Conservation (phyloP, 2,329 filamentous ascomycete species). For the Mollisiaceae sp. region DNA sequence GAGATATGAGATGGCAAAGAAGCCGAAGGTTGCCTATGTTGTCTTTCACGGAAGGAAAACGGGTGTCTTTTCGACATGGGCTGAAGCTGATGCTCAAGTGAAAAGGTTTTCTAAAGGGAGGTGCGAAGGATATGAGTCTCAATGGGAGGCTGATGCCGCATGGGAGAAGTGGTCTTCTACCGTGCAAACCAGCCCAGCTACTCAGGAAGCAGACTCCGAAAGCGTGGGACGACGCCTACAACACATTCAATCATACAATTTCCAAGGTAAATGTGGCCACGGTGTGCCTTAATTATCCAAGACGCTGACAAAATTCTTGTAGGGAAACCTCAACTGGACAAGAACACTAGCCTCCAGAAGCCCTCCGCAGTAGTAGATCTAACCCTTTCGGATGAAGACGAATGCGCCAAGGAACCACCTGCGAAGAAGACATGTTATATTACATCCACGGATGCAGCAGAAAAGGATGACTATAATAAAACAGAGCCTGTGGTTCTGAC, state of each 20-base stretch:
- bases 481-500: conserved; percentile 28
- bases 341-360: not conserved
- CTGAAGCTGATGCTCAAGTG: conserved; percentile 22
- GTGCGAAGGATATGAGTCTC: conserved; percentile 24
- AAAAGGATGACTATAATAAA: conserved; percentile 12
- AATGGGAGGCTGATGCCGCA: conserved; percentile 2
- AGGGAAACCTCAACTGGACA: not conserved
- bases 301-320: not conserved
- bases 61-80: conserved; percentile 23
- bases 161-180: conserved; percentile 8
- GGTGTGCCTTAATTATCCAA: not conserved
- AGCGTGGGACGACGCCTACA: no score
- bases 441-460: not conserved
- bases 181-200: not conserved
- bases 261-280: not conserved
- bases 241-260: no score
- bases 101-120: conserved; percentile 18
- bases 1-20: conserved; percentile 6
- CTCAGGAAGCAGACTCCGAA: not conserved
- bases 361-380: not conserved
- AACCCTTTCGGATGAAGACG: not conserved
- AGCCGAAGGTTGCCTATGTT: conserved; percentile 23
- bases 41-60: conserved; percentile 25
- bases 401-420: not conserved
- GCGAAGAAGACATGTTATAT: not conserved